phyloP scores from a whole-genome alignment of 2,329 filamentous ascomycete species.

The Metarhizium humberi region DNA sequence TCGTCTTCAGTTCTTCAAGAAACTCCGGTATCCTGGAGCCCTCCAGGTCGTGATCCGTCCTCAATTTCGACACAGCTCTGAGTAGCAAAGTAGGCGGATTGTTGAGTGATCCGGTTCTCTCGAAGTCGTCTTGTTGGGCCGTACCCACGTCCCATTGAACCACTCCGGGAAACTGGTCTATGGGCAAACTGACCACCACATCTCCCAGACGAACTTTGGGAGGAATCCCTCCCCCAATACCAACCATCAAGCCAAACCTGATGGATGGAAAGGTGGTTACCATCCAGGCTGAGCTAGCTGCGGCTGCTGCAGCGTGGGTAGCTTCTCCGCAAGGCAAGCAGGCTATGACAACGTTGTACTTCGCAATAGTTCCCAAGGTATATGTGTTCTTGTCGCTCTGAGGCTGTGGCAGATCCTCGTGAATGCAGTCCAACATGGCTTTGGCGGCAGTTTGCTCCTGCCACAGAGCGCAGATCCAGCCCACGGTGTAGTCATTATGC shows the following conservation, averaged over 20 bases:
- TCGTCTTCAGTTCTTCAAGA: too few species aligned
- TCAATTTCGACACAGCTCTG: too few species aligned
- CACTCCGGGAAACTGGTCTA: neutral
- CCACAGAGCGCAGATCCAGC: constrained; percentile 32
- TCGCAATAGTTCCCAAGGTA: constrained; percentile 6
- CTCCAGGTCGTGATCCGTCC: too few species aligned
- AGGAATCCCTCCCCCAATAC: constrained; percentile 9
- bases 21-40: too few species aligned
- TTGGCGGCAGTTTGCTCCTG: constrained; percentile 27
- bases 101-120: neutral
- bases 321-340: neutral
- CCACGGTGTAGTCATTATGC: constrained; percentile 24
- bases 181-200: constrained; percentile 7
- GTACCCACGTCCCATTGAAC: neutral
- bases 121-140: neutral
- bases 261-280: neutral
- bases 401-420: constrained; percentile 13
- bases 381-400: constrained; percentile 8
- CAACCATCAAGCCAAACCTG: constrained; percentile 7
- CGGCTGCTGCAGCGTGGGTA: neutral
- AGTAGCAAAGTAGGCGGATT: too few species aligned
- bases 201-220: constrained; percentile 7
- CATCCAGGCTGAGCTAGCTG: neutral
- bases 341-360: constrained; percentile 12
- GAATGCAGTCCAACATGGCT: constrained; percentile 26